Conservation (phyloP, 164 flowering plant species). For the Stephania yunnanensis region DNA sequence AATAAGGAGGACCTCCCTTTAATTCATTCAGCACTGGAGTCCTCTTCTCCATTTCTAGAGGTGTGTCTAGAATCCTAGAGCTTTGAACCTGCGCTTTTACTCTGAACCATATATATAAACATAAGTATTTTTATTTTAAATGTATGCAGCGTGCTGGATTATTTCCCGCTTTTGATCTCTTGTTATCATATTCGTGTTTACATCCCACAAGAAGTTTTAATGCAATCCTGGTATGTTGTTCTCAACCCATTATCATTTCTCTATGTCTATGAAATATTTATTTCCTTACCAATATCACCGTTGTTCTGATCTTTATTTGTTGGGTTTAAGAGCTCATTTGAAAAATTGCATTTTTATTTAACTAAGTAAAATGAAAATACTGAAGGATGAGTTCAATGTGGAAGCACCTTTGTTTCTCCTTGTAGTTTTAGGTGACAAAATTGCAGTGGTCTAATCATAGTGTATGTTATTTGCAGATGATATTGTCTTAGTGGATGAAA, state of each 20-base stretch:
- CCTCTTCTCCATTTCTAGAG: constrained; percentile 80
- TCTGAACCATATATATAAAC: constrained; percentile 3
- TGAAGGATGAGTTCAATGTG: too few species aligned
- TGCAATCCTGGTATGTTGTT: constrained; percentile 58
- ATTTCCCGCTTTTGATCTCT: constrained; percentile 77
- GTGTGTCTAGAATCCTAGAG: constrained; percentile 25
- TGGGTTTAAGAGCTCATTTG: too few species aligned
- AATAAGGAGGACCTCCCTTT: constrained; percentile 63
- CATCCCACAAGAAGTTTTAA: constrained; percentile 45
- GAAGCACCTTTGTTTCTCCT: too few species aligned
- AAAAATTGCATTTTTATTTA: too few species aligned
- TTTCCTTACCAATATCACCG: too few species aligned
- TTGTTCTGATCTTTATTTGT: too few species aligned
- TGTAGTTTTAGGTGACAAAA: too few species aligned
- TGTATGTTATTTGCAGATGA: too few species aligned
- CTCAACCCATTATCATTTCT: neutral
- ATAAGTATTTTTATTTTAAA: neutral
- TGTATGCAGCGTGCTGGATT: constrained; percentile 79
- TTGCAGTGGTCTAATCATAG: too few species aligned
- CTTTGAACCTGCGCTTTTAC: neutral
- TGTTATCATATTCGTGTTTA: constrained; percentile 65
- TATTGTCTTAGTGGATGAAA: too few species aligned
- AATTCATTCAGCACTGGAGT: constrained; percentile 66
- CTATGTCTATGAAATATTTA: too few species aligned
- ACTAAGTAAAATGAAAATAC: too few species aligned